Evolutionary conservation across 495 filamentous ascomycete genomes (phyloP).

Genomic region (Daldinia childiae): DNA sequence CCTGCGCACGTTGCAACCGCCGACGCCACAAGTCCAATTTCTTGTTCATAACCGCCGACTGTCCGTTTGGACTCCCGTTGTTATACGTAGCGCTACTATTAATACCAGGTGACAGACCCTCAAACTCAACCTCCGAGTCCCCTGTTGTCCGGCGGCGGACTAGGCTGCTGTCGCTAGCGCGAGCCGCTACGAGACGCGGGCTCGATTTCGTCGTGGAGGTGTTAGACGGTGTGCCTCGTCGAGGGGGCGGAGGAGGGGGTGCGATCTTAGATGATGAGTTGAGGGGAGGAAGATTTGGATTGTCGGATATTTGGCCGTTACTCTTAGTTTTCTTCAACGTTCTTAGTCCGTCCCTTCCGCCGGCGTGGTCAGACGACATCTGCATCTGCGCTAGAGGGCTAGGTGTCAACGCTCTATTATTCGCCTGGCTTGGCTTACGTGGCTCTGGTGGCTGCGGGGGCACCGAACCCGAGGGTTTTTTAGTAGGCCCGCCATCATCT

Average conservation of each 20-base stretch:
- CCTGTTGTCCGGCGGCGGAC: conserved; percentile 39
- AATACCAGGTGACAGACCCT: conserved; percentile 35
- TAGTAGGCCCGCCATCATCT: conserved; percentile 21
- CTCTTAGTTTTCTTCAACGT: conserved; percentile 29
- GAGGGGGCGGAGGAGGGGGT: conserved; percentile 53
- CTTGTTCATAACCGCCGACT: conserved; percentile 64
- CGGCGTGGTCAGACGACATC: conserved; percentile 45
- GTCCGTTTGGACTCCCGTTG: conserved; percentile 26
- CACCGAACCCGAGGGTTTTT: conserved; percentile 27
- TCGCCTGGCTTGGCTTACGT: conserved; percentile 35
- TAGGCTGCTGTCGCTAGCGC: neutral
- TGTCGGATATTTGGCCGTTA: neutral
- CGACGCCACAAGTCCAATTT: conserved; percentile 85
- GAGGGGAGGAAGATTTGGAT: neutral
- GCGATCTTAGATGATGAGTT: conserved; percentile 16
- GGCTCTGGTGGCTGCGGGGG: conserved; percentile 42
- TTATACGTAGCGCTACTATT: conserved; percentile 13
- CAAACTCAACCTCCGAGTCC: conserved; percentile 46
- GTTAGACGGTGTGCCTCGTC: conserved; percentile 51
- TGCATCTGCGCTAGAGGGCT: conserved; percentile 51
- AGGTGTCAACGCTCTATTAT: conserved; percentile 2
- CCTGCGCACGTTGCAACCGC: conserved; percentile 78
- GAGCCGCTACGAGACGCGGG: conserved; percentile 23
- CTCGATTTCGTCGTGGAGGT: conserved; percentile 27
- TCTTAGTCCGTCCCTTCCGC: conserved; percentile 45